Base-by-base conservation (phyloP, 2,329 filamentous ascomycete species). In the Talaromyces sp. region DNA sequence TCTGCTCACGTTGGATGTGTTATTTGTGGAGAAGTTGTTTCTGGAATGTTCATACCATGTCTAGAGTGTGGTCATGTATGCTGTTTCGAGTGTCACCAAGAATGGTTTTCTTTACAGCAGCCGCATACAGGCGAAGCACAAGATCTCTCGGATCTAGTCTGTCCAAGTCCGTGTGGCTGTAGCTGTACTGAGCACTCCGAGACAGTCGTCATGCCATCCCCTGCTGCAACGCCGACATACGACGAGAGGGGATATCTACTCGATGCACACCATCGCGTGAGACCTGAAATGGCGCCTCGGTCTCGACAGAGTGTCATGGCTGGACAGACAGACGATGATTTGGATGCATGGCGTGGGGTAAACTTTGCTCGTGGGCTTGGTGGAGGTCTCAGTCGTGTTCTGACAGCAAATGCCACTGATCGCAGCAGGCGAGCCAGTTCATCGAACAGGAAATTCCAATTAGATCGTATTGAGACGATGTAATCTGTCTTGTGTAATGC, bases 101-200 rank as follows among this genome's bases (percentile, higher is more conserved):
- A 70, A 47, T 82, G 80, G 79, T 80, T 82, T 71, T 74, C 69
- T 2, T 63, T 65, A 27, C 54, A 62, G 6, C 54, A 57, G 22
- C 43, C 45, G 33, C 47, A 31, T n/a, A 50, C 47, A 1, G 62
- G 47, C 22, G 35, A 54, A 15, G 10, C 17, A 13, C 27, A 19
- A 45, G 66, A 19, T 54, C 27, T 49, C 39, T 61, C 22, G 54
- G 62, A 61, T 64, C n/a, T 64, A 10, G 65, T 73, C 49, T 83
- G 81, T 64, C 78, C 81, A 7, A 79, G 75, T 13, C 81, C 80
- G n/a, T 83, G 81, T 69, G 81, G 80, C 59, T 83, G 81, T 63
- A 73, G 71, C 64, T 83, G 81, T 68, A 74, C 78, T 3, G 75
- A 80, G 19, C 74, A 81, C 56, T 62, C 64, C 9, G 52, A 62